phyloP scores from a whole-genome alignment of 208 protist species.

The Leishmania martiniquensis region DNA sequence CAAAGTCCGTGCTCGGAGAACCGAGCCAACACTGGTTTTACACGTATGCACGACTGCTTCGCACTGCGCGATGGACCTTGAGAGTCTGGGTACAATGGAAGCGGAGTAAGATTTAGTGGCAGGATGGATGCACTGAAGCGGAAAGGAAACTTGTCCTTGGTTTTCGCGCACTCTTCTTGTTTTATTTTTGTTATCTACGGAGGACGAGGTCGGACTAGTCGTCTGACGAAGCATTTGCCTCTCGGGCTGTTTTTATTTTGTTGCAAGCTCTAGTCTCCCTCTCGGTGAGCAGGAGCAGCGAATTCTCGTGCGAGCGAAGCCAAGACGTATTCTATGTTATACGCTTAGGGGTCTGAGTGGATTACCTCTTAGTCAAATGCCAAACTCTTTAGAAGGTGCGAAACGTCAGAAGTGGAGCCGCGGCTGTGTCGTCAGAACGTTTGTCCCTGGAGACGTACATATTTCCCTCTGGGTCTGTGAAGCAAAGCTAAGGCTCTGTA shows the following conservation, averaged over 20 bases:
- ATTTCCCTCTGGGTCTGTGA: not conserved
- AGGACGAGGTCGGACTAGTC: not conserved
- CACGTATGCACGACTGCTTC: not conserved
- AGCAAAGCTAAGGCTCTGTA: not conserved
- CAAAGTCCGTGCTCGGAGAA: not conserved
- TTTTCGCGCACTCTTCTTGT: not conserved
- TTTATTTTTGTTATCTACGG: not conserved
- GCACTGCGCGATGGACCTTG: not conserved
- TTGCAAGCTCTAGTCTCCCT: not conserved
- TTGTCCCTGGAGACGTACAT: not conserved
- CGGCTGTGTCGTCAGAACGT: not conserved
- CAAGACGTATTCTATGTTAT: not conserved
- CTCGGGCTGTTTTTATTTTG: not conserved
- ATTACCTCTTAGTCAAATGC: not conserved
- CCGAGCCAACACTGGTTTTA: not conserved
- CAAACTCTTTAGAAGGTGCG: not conserved
- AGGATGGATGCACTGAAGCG: not conserved
- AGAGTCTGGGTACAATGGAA: too few relatives aligned
- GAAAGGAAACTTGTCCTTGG: not conserved
- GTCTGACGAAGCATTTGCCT: too few relatives aligned
- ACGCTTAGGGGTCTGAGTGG: not conserved
- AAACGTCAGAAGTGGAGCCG: not conserved
- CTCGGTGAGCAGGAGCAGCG: not conserved
- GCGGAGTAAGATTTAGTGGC: not conserved
- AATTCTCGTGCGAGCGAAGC: not conserved